A percentile compares a stretch with the other conserved stretches of the same genome.
Conservation (phyloP, 2,329 filamentous ascomycete genomes). For the Pseudocercospora pini-densiflorae region DNA sequence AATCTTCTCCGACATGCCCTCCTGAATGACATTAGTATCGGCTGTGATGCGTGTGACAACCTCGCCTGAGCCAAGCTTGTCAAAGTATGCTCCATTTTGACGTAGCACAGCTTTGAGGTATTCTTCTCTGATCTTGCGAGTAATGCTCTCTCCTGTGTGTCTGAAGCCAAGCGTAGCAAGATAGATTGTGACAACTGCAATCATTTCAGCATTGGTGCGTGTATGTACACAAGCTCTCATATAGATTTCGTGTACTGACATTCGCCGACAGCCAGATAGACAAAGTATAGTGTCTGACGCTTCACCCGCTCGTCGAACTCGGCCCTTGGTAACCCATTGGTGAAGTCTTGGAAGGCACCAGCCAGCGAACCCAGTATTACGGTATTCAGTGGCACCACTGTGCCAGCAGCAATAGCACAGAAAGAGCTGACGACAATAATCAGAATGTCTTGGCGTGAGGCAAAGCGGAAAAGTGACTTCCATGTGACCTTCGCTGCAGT, state of each 20-base stretch:
- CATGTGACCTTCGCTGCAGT: conserved; percentile 6
- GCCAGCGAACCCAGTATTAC: conserved; percentile 66
- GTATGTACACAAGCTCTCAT: background rate
- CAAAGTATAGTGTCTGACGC: conserved; percentile 73
- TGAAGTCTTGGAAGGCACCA: conserved; percentile 20
- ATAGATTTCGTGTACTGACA: conserved; percentile 42
- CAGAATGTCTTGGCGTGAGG: conserved; percentile 31
- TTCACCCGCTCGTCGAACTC: conserved; percentile 65
- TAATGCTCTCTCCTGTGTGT: conserved; percentile 59
- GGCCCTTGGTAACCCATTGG: conserved; percentile 47
- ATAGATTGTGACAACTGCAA: conserved; percentile 66
- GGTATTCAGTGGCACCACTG: conserved; percentile 35
- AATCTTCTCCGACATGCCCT: conserved; percentile 91
- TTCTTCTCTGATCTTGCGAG: conserved; percentile 64
- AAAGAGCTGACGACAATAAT: conserved; percentile 43
- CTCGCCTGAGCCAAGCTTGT: conserved; percentile 89
- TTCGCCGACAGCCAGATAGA: conserved; percentile 79
- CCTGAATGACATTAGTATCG: conserved; percentile 90
- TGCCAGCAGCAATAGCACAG: conserved; percentile 32
- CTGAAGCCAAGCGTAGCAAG: conserved; percentile 86
- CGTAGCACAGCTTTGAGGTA: conserved; percentile 84
- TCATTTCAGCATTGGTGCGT: background rate
- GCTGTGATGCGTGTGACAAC: conserved; percentile 93
- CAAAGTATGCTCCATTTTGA: conserved; percentile 91
- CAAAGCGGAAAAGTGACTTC: conserved; percentile 19